phyloP scores from a whole-genome alignment of 106 monocot genomes.

The Gastrodia elata region DNA sequence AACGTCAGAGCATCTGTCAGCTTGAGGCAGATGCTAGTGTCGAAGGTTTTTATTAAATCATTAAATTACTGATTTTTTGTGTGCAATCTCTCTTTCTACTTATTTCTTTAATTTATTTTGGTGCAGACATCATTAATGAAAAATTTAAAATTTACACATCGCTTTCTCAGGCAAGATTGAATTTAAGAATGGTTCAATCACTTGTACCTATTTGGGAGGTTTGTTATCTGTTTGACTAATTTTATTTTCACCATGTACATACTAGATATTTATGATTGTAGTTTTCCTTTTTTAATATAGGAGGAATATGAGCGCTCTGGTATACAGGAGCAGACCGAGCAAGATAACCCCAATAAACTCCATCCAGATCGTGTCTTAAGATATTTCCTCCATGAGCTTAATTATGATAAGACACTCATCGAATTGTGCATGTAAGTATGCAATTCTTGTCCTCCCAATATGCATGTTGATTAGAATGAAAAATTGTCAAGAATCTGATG shows the following conservation, averaged over 20 bases:
- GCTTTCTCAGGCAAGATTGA: conserved; percentile 66
- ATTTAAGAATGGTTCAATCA: conserved; percentile 88
- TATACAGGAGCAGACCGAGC: conserved; percentile 26
- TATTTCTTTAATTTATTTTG: conserved; percentile 18
- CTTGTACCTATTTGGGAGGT: conserved; percentile 96
- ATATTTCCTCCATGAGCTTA: conserved; percentile 33
- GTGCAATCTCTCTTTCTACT: not conserved
- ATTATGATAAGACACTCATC: conserved; percentile 35
- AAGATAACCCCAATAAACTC: conserved; percentile 31
- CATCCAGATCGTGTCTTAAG: conserved; percentile 31
- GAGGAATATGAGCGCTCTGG: conserved; percentile 63
- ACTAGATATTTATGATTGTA: conserved; percentile 9
- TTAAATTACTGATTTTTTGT: not conserved
- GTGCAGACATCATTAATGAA: conserved; percentile 80
- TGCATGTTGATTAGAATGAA: conserved; percentile 17
- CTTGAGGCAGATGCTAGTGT: conserved; percentile 75
- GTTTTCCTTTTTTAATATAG: conserved; percentile 33
- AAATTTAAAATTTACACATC: conserved; percentile 68
- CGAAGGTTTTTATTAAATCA: conserved; percentile 44
- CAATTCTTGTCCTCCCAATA: conserved; percentile 14
- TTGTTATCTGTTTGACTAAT: conserved; percentile 9
- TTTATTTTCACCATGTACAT: not conserved
- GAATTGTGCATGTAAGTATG: conserved; percentile 23
- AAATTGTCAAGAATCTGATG: conserved; percentile 25
- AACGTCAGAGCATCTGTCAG: conserved; percentile 73